phyloP scores from a whole-genome alignment of 1,284 basidiomycete species.

The Sporisorium sorghi region DNA sequence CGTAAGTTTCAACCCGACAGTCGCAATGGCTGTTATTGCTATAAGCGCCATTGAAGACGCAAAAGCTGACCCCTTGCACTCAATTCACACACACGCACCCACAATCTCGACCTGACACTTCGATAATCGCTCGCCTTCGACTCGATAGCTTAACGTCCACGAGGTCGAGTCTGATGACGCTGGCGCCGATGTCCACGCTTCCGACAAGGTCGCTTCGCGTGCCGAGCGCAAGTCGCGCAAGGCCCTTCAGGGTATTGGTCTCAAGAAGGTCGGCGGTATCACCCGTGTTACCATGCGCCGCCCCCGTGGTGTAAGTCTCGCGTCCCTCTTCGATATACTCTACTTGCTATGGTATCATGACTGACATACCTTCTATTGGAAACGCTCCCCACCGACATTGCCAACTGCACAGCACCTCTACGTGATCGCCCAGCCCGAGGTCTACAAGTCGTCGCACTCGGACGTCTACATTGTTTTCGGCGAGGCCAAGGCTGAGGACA shows the following conservation, averaged over 20 bases:
- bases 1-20: conserved; percentile 70
- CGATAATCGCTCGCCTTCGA: neutral
- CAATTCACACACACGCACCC: neutral
- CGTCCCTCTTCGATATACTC: neutral
- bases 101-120: neutral
- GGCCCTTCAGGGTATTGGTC: conserved; percentile 66
- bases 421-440: conserved; percentile 91
- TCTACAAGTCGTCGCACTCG: conserved; percentile 96
- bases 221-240: conserved; percentile 69
- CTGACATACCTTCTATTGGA: conserved; percentile 13
- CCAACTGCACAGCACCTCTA: conserved; percentile 78
- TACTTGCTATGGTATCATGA: neutral
- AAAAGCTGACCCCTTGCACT: conserved; percentile 6
- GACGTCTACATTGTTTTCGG: conserved; percentile 99
- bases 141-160: conserved; percentile 68
- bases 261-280: conserved; percentile 88
- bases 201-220: conserved; percentile 86
- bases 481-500: conserved; percentile 96
- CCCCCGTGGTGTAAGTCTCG: conserved; percentile 84
- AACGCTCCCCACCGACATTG: no score
- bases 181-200: conserved; percentile 78
- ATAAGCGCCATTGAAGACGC: neutral
- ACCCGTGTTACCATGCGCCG: conserved; percentile 93
- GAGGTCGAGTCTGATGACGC: conserved; percentile 75
- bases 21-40: no score